phyloP scores from a whole-genome alignment of 2,329 filamentous ascomycete genomes.

The Pyricularia pennisetigena region DNA sequence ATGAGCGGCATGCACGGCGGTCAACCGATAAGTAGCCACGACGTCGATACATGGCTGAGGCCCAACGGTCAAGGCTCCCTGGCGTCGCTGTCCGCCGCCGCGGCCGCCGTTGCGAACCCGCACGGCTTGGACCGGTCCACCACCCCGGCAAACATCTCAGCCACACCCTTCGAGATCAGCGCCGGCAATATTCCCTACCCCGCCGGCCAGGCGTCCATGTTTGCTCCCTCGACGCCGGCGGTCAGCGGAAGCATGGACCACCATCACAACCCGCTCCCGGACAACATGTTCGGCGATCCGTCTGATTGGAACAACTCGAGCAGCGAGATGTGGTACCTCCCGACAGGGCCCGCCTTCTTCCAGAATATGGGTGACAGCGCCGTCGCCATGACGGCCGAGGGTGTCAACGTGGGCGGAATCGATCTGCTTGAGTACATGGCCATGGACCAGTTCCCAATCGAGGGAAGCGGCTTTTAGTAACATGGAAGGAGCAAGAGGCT shows the following conservation, averaged over 20 bases:
- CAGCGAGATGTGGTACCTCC: conserved; percentile 59
- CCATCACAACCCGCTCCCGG: conserved; percentile 7
- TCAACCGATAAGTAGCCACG: not conserved
- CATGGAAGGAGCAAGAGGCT: not conserved
- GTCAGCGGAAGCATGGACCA: conserved; percentile 18
- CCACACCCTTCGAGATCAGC: conserved; percentile 51
- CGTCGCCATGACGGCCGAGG: conserved; percentile 58
- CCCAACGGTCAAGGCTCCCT: not conserved
- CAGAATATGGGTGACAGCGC: conserved; percentile 52
- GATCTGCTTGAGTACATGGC: conserved; percentile 61
- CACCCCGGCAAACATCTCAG: conserved; percentile 45
- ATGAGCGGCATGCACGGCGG: conserved; percentile 15
- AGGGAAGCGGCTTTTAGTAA: conserved; percentile 4
- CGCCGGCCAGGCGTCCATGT: conserved; percentile 31
- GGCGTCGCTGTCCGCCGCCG: conserved; percentile 1
- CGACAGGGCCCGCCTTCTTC: conserved; percentile 53
- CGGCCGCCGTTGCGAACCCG: not conserved
- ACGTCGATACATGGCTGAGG: not conserved
- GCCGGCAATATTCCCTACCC: conserved; percentile 45
- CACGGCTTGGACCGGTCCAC: conserved; percentile 24
- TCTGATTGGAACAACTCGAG: conserved; percentile 37
- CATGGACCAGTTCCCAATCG: conserved; percentile 34
- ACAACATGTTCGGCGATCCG: conserved; percentile 33
- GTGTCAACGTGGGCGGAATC: conserved; percentile 55
- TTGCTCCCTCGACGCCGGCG: conserved; percentile 40